Base-by-base conservation (phyloP, 2,329 filamentous ascomycete genomes). In the Colletotrichum simmondsii region DNA sequence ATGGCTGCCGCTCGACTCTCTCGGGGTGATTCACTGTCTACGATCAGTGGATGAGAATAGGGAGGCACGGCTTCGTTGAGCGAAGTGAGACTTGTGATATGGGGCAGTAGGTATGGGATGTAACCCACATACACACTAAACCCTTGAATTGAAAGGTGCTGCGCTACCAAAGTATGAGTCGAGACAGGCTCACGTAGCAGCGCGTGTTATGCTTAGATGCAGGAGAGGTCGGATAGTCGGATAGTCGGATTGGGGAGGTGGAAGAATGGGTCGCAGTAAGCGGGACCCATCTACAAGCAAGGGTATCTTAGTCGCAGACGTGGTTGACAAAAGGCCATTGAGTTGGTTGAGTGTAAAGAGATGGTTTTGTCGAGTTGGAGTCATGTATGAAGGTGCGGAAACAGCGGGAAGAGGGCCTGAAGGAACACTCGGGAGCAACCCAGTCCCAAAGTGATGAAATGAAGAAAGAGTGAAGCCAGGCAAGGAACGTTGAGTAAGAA, bases 1-100 rank as follows among this genome's bases (percentile, higher is more conserved):
- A 80, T 79, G 72, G 74, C 75, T 75, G 68, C 70, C 62, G 77
- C 70, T 62, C 59, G 53, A 64, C n/a, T 54, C 12, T 2, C 28
- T 28, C n/a, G 35, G 14, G 16, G 24, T 54, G 56, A 42, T 19
- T 69, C 54, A 65, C 14, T 56, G 37, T 24, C 2, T 11, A n/a
- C 49, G 61, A 49, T 63, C 7, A 52, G 52, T 16, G 19, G 42
- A 49, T 49, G 19, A 10, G 19, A 22, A 22, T 49, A n/a, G 42
- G 54, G 30, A 57, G 22, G 22, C 56, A n/a, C 42, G 42, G 37
- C 28, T 65, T 69, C 22, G 53, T 22, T 22, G 28, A 49, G 59
- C 46, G 52, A 65, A 56, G 59, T 56, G 52, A 65, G 57, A 28
- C 46, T 14, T 24, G 30, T 22, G 10, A 53, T 19, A 49, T 22